These are phyloP conservation scores for Lojkania enalia DNA, from an alignment of 2,329 filamentous ascomycete species.

Conservation along the genomic window DNA sequence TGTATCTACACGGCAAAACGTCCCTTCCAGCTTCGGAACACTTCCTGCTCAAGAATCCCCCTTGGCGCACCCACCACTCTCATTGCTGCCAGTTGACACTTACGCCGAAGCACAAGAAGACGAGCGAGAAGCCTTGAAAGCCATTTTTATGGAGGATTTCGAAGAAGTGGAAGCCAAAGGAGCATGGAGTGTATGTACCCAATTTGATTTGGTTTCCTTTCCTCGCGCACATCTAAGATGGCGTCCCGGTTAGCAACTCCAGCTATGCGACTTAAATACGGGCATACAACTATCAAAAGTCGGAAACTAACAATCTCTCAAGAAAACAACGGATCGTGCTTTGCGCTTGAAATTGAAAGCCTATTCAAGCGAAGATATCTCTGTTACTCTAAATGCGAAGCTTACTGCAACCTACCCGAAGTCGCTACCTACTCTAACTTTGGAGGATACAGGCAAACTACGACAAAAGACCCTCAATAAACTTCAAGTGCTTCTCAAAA, in stretches of 20 bases:
- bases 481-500: constrained; percentile 69
- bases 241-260: too few species aligned
- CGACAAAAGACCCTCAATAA: constrained; percentile 72
- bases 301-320: constrained; percentile 4
- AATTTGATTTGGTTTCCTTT: too few species aligned
- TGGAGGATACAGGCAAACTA: constrained; percentile 67
- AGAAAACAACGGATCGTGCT: constrained; percentile 76
- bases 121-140: constrained; percentile 80
- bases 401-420: constrained; percentile 92
- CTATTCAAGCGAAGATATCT: constrained; percentile 71
- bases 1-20: constrained; percentile 36
- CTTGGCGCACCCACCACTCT: constrained; percentile 36
- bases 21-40: constrained; percentile 25
- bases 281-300: too few species aligned
- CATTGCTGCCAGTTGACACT: constrained; percentile 53
- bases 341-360: constrained; percentile 82
- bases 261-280: too few species aligned
- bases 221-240: too few species aligned
- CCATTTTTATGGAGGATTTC: constrained; percentile 91
- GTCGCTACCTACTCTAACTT: constrained; percentile 70
- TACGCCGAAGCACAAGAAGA: constrained; percentile 87
- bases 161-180: constrained; percentile 69
- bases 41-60: constrained; percentile 32
- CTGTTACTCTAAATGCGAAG: constrained; percentile 73
- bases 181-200: constrained; percentile 77